These are phyloP conservation scores for Chloranthus sessilifolius DNA, from an alignment of 164 flowering plant genomes.

Conservation along the genomic window DNA sequence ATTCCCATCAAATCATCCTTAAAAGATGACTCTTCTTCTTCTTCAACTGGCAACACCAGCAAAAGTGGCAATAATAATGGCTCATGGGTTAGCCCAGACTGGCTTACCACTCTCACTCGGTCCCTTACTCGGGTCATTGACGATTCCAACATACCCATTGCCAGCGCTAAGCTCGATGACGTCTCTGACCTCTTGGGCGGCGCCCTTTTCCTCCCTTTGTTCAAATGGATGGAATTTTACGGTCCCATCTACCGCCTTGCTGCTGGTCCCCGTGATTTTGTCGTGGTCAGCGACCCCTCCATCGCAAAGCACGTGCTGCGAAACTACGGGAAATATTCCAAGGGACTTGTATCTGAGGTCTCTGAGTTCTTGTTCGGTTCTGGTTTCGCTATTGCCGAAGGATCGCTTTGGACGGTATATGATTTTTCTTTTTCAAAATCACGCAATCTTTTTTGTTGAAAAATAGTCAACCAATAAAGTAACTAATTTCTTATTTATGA, in stretches of 20 bases:
- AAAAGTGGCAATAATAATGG: conserved; percentile 7
- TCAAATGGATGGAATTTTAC: conserved; percentile 79
- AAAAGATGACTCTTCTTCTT: conserved; percentile 13
- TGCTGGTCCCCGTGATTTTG: conserved; percentile 83
- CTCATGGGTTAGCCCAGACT: conserved; percentile 92
- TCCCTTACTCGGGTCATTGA: conserved; percentile 28
- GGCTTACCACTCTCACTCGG: conserved; percentile 70
- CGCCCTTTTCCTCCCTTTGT: conserved; percentile 80
- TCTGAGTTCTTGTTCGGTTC: conserved; percentile 91
- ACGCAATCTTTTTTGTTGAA: not conserved
- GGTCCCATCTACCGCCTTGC: conserved; percentile 88
- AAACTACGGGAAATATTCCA: conserved; percentile 74
- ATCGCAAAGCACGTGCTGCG: conserved; percentile 86
- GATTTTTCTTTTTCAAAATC: not conserved
- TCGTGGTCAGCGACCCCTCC: conserved; percentile 84
- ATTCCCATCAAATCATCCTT: conserved; percentile 27
- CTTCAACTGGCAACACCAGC: not conserved
- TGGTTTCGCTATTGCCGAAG: conserved; percentile 95
- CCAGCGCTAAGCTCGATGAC: conserved; percentile 77
- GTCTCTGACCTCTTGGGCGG: conserved; percentile 87
- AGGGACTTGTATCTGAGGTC: conserved; percentile 87
- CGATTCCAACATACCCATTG: conserved; percentile 79
- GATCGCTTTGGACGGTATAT: conserved; percentile 83
- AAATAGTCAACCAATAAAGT: too few species aligned
- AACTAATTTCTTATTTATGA: too few species aligned